Percentiles rank a stretch among this genome's conserved stretches.
phyloP scores from a whole-genome alignment of 2,329 filamentous ascomycete species.

The Pyricularia sp. region DNA sequence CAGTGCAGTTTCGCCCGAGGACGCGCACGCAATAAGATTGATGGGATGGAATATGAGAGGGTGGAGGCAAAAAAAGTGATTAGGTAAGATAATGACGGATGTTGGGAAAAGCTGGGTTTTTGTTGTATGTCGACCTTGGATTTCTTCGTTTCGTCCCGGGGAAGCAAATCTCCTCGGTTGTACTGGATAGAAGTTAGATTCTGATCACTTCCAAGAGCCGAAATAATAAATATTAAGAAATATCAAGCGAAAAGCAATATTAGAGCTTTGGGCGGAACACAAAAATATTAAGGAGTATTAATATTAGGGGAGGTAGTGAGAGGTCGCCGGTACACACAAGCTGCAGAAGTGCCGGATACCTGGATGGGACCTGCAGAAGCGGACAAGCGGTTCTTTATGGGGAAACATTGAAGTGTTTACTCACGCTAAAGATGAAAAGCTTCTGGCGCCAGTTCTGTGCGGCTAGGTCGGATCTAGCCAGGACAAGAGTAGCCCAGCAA shows the following conservation, averaged over 20 bases:
- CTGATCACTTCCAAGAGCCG: not conserved
- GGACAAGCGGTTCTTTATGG: not conserved
- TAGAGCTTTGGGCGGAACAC: not conserved
- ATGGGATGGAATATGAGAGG: not conserved
- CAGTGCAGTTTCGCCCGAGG: not conserved
- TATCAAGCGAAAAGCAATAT: not conserved
- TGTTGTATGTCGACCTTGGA: not conserved
- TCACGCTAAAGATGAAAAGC: not conserved
- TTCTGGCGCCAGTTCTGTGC: not conserved
- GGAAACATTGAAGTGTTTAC: not conserved
- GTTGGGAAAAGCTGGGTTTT: not conserved
- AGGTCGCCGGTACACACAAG: not conserved
- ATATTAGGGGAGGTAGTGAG: not conserved
- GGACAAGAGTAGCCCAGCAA: not conserved
- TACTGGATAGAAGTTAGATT: not conserved
- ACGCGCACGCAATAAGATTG: not conserved
- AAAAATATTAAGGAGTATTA: not conserved
- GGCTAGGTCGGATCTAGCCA: not conserved
- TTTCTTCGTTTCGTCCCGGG: not conserved
- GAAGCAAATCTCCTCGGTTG: not conserved
- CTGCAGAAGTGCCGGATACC: not conserved
- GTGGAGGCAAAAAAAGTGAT: not conserved
- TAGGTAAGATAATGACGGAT: not conserved
- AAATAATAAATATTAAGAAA: not conserved
- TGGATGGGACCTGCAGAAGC: not conserved